Percentiles rank a stretch among this genome's conserved stretches.
phyloP scores from a whole-genome alignment of 2,329 filamentous ascomycete genomes.

The Penicillium sp. region DNA sequence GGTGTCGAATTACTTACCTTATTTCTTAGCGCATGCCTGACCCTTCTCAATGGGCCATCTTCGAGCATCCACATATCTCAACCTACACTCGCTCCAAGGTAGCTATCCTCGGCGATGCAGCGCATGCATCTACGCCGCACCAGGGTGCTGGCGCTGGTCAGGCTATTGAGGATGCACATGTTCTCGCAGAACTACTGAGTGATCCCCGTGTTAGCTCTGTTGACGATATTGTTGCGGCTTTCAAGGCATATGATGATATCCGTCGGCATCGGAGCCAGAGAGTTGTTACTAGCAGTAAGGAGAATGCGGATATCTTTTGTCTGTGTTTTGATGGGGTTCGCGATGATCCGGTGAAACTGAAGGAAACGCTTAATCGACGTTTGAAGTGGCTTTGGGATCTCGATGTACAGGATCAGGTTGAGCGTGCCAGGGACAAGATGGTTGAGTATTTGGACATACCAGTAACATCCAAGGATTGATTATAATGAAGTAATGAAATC shows the following conservation, averaged over 20 bases:
- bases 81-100: conserved; percentile 33
- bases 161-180: conserved; percentile 41
- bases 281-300: conserved; percentile 52
- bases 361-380: conserved; percentile 23
- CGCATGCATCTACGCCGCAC: conserved; percentile 41
- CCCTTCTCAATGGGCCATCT: conserved; percentile 39
- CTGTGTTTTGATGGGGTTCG: conserved; percentile 29
- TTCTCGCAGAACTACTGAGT: conserved; percentile 48
- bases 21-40: conserved; percentile 30
- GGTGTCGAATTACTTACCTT: background rate
- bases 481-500: too few relatives aligned
- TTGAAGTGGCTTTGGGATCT: conserved; percentile 38
- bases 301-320: conserved; percentile 40
- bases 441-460: background rate
- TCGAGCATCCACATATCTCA: conserved; percentile 34
- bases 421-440: conserved; percentile 26
- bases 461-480: background rate
- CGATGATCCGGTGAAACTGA: conserved; percentile 29
- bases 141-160: conserved; percentile 42
- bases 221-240: conserved; percentile 46
- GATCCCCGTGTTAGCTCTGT: conserved; percentile 33
- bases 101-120: conserved; percentile 40
- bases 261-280: conserved; percentile 52
- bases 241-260: conserved; percentile 53
- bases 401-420: conserved; percentile 31